A percentile compares a stretch with the other conserved stretches of the same genome.
Conservation (phyloP, 2,329 filamentous ascomycete species). For the Apiospora pterosperma region DNA sequence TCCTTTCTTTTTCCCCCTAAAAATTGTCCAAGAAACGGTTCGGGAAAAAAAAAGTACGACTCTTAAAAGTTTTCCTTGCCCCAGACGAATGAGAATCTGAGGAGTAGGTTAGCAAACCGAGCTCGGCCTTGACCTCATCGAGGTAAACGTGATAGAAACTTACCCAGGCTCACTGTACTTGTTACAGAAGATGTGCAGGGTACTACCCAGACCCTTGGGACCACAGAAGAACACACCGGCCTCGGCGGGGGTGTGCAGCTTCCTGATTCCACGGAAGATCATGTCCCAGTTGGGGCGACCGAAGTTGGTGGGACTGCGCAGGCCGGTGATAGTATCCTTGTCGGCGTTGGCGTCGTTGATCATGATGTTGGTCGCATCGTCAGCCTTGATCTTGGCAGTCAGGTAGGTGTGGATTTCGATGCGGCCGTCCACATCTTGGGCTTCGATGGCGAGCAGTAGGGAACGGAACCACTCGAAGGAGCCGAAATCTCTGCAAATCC, state of each 20-base stretch:
- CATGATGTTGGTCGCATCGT: slow-evolving; percentile 89
- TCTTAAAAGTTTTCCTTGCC: slow-evolving; percentile 65
- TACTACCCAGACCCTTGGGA: slow-evolving; percentile 73
- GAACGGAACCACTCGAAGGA: slow-evolving; percentile 90
- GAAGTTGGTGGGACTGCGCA: slow-evolving; percentile 80
- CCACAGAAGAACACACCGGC: slow-evolving; percentile 84
- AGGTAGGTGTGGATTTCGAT: slow-evolving; percentile 91
- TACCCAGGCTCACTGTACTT: slow-evolving; percentile 81
- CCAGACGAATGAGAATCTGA: slow-evolving; percentile 63
- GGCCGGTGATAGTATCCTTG: slow-evolving; percentile 79
- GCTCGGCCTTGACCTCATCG: not conserved
- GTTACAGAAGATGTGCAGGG: slow-evolving; percentile 80
- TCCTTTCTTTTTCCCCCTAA: not conserved
- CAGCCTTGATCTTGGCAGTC: slow-evolving; percentile 80
- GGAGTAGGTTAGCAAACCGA: not conserved
- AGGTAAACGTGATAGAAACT: slow-evolving; percentile 28
- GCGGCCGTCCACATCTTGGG: slow-evolving; percentile 76
- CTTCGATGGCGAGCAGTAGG: slow-evolving; percentile 78
- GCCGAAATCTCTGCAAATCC: slow-evolving; percentile 84
- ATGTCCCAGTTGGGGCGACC: slow-evolving; percentile 87
- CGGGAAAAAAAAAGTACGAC: not conserved
- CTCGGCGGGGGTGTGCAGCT: slow-evolving; percentile 70
- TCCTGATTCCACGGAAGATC: slow-evolving; percentile 80
- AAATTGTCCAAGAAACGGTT: not conserved
- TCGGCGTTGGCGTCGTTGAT: slow-evolving; percentile 85